Conservation (phyloP, 345 rosid species). For the Eucalyptus sp. region DNA sequence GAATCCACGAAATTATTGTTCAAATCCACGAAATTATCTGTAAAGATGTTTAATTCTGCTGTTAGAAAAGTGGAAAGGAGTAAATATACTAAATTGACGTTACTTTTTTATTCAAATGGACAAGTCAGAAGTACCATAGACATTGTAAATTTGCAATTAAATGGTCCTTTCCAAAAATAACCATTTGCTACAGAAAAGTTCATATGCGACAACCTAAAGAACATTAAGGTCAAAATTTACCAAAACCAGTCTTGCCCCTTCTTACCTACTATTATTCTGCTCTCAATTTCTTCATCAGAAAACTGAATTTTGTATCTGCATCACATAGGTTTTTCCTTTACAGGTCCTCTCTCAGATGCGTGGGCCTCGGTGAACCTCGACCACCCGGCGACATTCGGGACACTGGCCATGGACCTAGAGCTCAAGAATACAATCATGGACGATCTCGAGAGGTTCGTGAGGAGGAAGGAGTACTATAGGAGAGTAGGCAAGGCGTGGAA, state of each 20-base stretch:
- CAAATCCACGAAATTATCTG: neutral
- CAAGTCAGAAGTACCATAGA: neutral
- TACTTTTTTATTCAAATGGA: neutral
- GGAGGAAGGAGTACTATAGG: constrained; percentile 1
- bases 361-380: constrained; percentile 53
- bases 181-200: neutral
- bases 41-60: neutral
- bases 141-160: neutral
- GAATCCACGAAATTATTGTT: neutral
- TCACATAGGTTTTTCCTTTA: neutral
- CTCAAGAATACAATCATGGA: neutral
- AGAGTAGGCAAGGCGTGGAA: constrained; percentile 9
- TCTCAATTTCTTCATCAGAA: neutral
- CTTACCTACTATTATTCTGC: neutral
- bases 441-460: neutral
- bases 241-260: neutral
- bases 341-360: constrained; percentile 6
- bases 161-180: too few relatives aligned
- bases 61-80: neutral
- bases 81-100: neutral
- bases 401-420: neutral
- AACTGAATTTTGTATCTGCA: neutral
- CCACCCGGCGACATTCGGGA: constrained; percentile 3
- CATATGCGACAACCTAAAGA: neutral
- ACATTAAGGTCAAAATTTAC: neutral